phyloP scores from a whole-genome alignment of 495 filamentous ascomycete genomes.

The Annulohypoxylon nitens region DNA sequence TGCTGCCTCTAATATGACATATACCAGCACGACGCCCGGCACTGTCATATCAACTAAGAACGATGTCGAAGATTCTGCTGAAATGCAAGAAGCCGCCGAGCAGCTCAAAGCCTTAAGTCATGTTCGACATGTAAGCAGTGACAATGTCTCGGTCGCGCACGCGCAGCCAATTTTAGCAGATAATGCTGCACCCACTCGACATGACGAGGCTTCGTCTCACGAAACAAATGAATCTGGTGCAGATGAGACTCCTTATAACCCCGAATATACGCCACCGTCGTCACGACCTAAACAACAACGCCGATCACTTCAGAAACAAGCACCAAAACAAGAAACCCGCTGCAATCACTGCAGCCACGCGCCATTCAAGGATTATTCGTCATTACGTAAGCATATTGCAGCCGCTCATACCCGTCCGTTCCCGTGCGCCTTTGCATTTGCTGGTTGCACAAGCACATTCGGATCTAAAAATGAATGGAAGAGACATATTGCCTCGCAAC shows the following conservation, averaged over 20 bases:
- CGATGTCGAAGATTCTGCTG: constrained; percentile 68
- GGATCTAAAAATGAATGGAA: constrained; percentile 98
- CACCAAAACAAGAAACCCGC: constrained; percentile 66
- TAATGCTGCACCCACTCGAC: constrained; percentile 35
- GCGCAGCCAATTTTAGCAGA: constrained; percentile 37
- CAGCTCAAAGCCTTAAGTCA: constrained; percentile 71
- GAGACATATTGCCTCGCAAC: constrained; percentile 89
- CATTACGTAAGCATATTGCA: constrained; percentile 70
- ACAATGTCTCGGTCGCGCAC: constrained; percentile 48
- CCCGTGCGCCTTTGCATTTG: constrained; percentile 84
- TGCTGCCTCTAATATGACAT: constrained; percentile 34
- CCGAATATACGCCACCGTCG: constrained; percentile 59
- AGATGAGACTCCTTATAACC: constrained; percentile 56
- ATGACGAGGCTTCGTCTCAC: constrained; percentile 59
- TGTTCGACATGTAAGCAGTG: constrained; percentile 63
- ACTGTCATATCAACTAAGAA: constrained; percentile 55
- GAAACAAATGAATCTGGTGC: constrained; percentile 56
- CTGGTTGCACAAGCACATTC: constrained; percentile 88
- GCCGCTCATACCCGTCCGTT: constrained; percentile 78
- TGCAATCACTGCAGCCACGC: constrained; percentile 68
- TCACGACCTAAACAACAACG: constrained; percentile 58
- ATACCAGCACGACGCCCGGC: constrained; percentile 40
- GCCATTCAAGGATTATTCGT: constrained; percentile 70
- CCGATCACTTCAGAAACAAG: constrained; percentile 64
- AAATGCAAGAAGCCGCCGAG: constrained; percentile 71